These are phyloP conservation scores for Penicillium steckii DNA, from an alignment of 495 filamentous ascomycete genomes.

Conservation along the genomic window DNA sequence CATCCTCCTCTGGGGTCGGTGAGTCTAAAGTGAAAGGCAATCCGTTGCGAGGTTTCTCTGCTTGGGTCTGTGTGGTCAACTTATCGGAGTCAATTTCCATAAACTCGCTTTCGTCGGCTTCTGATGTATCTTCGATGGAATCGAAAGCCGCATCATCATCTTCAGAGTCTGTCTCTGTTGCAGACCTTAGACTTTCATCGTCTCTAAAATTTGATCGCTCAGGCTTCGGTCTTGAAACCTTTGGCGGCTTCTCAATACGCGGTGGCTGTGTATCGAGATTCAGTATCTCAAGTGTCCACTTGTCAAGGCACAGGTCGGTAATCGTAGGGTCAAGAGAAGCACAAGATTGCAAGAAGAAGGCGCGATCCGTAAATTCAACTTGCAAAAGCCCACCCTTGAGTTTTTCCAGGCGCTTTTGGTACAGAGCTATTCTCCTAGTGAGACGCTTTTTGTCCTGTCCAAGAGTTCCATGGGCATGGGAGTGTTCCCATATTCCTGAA, in stretches of 20 bases:
- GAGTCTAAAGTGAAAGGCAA: neutral
- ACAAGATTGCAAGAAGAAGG: slow-evolving; percentile 50
- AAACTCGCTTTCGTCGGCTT: neutral
- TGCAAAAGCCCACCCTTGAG: slow-evolving; percentile 48
- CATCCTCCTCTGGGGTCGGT: neutral
- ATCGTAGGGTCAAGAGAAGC: slow-evolving; percentile 60
- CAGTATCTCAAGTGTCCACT: slow-evolving; percentile 56
- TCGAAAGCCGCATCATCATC: neutral
- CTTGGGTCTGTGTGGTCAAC: neutral
- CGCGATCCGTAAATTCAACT: slow-evolving; percentile 47
- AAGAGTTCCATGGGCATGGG: slow-evolving; percentile 31
- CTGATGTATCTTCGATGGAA: neutral
- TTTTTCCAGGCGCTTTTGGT: slow-evolving; percentile 44
- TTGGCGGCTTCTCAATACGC: slow-evolving; percentile 33
- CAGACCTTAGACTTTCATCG: slow-evolving; percentile 33
- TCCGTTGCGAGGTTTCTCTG: neutral
- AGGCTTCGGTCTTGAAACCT: slow-evolving; percentile 15
- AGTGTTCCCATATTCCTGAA: slow-evolving; percentile 59
- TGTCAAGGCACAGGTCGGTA: slow-evolving; percentile 51
- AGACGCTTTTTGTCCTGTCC: slow-evolving; percentile 26
- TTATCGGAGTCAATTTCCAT: neutral
- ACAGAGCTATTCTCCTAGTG: neutral
- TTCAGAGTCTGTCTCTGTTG: slow-evolving; percentile 15
- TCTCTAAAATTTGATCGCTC: slow-evolving; percentile 26
- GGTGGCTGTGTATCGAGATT: slow-evolving; percentile 48